phyloP scores from a whole-genome alignment of 2,329 filamentous ascomycete genomes.

The Calonectria pseudoreteaudii region DNA sequence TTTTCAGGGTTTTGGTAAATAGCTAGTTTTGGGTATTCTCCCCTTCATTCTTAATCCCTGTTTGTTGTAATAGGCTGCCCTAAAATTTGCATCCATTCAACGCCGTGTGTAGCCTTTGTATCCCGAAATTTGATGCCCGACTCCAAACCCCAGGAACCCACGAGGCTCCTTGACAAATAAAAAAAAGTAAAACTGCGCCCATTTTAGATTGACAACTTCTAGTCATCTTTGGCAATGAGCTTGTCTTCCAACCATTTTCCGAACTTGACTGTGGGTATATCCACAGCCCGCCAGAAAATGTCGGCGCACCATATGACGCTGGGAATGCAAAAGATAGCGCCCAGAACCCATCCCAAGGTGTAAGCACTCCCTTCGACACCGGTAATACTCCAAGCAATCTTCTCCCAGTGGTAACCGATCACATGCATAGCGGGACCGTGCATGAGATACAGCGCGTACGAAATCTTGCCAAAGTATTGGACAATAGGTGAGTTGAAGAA shows the following conservation, averaged over 20 bases:
- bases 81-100: not conserved
- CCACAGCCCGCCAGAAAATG: constrained; percentile 67
- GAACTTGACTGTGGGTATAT: constrained; percentile 67
- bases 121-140: not conserved
- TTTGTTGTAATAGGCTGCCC: not conserved
- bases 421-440: constrained; percentile 68
- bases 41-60: not conserved
- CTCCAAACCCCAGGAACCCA: not conserved
- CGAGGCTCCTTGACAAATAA: not conserved
- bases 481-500: constrained; percentile 62
- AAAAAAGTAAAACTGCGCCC: not conserved
- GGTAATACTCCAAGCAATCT: constrained; percentile 59
- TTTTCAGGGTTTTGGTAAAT: not conserved
- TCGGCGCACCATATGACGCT: constrained; percentile 66
- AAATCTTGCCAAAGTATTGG: constrained; percentile 71
- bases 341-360: constrained; percentile 59
- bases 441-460: constrained; percentile 71
- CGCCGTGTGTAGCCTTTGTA: not conserved
- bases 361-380: constrained; percentile 60
- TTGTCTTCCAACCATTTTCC: constrained; percentile 66
- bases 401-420: constrained; percentile 64
- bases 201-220: constrained; percentile 9
- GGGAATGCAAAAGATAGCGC: constrained; percentile 61
- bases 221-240: constrained; percentile 49
- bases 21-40: constrained; percentile 1